A percentile compares a stretch with the other conserved stretches of the same genome.
phyloP scores from a whole-genome alignment of 495 filamentous ascomycete genomes.

The Penicillium roqueforti region DNA sequence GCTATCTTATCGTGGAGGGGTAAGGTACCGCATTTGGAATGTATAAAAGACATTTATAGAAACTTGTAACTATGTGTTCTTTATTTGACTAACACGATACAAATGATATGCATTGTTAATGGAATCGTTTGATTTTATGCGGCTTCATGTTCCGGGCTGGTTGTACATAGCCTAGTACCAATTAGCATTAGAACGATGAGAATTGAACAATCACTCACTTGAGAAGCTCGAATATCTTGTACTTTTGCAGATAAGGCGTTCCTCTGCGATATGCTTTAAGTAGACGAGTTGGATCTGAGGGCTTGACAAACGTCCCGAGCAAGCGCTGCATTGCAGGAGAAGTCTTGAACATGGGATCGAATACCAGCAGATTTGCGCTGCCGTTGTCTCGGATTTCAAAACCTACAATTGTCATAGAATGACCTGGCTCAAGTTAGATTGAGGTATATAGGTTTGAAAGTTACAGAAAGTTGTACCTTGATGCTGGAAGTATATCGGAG shows the following conservation, averaged over 20 bases:
- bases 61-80: no score
- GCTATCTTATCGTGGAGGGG: slow-evolving; percentile 25
- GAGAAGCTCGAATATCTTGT: slow-evolving; percentile 72
- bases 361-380: slow-evolving; percentile 69
- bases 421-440: slow-evolving; percentile 47
- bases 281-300: slow-evolving; percentile 48
- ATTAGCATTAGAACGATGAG: slow-evolving; percentile 1
- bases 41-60: slow-evolving; percentile 2
- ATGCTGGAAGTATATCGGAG: slow-evolving; percentile 91
- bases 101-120: background rate
- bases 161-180: slow-evolving; percentile 5
- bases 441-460: background rate
- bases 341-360: slow-evolving; percentile 83
- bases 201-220: slow-evolving; percentile 47
- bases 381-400: slow-evolving; percentile 68
- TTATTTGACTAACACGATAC: no score
- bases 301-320: slow-evolving; percentile 42
- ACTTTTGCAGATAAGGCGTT: slow-evolving; percentile 60
- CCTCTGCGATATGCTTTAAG: slow-evolving; percentile 71
- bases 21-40: slow-evolving; percentile 6
- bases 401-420: slow-evolving; percentile 90
- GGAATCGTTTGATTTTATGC: background rate
- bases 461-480: slow-evolving; percentile 43
- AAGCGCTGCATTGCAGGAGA: slow-evolving; percentile 56
- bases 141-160: background rate